A percentile compares a stretch with the other conserved stretches of the same genome.
Conservation (phyloP, 1,284 basidiomycete species). For the Tausonia pullulans region DNA sequence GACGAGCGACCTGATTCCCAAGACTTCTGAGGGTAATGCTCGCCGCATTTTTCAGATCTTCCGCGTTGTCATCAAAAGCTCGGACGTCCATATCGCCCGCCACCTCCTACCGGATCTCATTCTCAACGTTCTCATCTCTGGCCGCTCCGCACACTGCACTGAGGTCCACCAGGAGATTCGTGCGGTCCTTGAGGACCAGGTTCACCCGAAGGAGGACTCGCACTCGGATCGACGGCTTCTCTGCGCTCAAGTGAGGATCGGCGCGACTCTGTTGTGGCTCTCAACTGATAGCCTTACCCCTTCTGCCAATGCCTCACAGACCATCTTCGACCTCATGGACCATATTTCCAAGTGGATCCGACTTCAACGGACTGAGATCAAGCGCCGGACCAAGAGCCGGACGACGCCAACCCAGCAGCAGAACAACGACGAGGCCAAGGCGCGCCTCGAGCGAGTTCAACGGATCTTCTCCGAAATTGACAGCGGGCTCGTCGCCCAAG, state of each 20-base stretch:
- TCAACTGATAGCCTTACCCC: not conserved
- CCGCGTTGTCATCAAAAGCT: conserved; percentile 64
- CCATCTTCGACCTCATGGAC: conserved; percentile 87
- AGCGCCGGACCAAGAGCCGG: conserved; percentile 26
- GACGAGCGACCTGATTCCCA: conserved; percentile 74
- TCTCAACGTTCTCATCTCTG: conserved; percentile 72
- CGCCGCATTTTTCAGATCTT: conserved; percentile 67
- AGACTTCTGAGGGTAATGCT: conserved; percentile 39
- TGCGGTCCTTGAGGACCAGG: conserved; percentile 77
- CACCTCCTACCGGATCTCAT: conserved; percentile 87
- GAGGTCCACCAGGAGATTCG: conserved; percentile 67
- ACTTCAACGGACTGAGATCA: conserved; percentile 37
- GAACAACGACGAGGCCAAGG: conserved; percentile 37
- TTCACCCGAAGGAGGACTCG: conserved; percentile 48
- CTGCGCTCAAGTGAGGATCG: conserved; percentile 62
- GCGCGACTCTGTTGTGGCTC: not conserved
- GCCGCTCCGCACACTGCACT: conserved; percentile 48
- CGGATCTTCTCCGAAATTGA: conserved; percentile 72
- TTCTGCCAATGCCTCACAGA: conserved; percentile 40
- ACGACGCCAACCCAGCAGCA: conserved; percentile 26
- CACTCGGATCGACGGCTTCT: conserved; percentile 66
- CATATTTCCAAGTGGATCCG: conserved; percentile 86
- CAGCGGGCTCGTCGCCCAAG: conserved; percentile 79
- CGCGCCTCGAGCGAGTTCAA: conserved; percentile 59
- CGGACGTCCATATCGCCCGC: conserved; percentile 83